Percentiles rank a stretch among this genome's conserved stretches.
phyloP scores from a whole-genome alignment of 2,329 filamentous ascomycete species.

The Seiridium unicorne region DNA sequence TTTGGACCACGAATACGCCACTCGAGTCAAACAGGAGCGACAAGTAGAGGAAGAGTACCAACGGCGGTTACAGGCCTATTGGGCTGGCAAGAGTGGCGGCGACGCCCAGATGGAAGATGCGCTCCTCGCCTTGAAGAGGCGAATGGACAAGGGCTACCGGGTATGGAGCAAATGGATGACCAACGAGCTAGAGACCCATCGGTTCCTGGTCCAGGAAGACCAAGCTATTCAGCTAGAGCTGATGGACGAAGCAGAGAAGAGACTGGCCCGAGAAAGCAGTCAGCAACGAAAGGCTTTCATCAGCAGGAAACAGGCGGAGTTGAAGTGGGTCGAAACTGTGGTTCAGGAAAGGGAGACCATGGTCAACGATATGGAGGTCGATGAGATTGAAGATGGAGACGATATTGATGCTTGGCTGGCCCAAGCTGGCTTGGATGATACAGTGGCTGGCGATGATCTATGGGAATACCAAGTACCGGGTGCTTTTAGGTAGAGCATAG shows the following conservation, averaged over 20 bases:
- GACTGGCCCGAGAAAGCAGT: conserved; percentile 23
- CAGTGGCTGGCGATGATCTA: neutral
- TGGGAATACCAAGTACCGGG: neutral
- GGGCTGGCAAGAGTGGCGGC: conserved; percentile 31
- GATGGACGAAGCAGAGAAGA: conserved; percentile 35
- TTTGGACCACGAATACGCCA: conserved; percentile 38
- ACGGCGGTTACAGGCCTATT: conserved; percentile 35
- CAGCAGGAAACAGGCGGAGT: conserved; percentile 39
- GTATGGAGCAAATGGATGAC: conserved; percentile 40
- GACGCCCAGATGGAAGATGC: conserved; percentile 25
- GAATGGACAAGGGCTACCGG: conserved; percentile 39
- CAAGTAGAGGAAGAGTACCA: conserved; percentile 44
- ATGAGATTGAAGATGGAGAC: conserved; percentile 39
- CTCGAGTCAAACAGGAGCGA: conserved; percentile 38
- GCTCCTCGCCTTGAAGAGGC: conserved; percentile 32
- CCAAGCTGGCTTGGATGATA: conserved; percentile 10
- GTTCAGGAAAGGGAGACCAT: conserved; percentile 41
- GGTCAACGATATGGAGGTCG: conserved; percentile 37
- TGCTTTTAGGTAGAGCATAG: neutral
- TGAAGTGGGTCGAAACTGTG: conserved; percentile 45
- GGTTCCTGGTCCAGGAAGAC: conserved; percentile 36
- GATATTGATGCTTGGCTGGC: conserved; percentile 23
- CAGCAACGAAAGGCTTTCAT: conserved; percentile 29
- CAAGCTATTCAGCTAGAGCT: conserved; percentile 38
- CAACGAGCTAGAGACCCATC: conserved; percentile 36